Evolutionary conservation across 2,329 filamentous ascomycete species (phyloP), one percentile per base, ranked within the genome.

Genomic region (Alternaria novae-zelandiae): DNA sequence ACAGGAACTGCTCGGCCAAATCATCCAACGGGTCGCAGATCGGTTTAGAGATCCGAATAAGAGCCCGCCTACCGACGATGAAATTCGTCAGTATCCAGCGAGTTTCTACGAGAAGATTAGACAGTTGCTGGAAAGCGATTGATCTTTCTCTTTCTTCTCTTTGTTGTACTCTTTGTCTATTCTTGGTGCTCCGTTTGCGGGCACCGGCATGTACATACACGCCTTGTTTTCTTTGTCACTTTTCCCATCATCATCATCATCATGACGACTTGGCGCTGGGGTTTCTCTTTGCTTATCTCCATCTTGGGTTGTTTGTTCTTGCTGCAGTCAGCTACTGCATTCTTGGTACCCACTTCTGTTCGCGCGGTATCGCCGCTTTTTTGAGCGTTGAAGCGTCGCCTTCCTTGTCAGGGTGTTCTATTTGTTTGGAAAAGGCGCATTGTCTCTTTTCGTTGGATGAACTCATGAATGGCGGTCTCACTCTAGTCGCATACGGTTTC

Each of bases 21-120:
- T 90, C 30, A 83, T 90, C 66, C 82, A 83, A 55, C 86, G 86
- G 51, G 87, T 90, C 15, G 84, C 88, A 5, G 85, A 88, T 63
- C 84, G 89, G 66, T 89, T 88, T 72, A 80, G 84, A 28, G 85
- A 86, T 69, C 73, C 77, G 9, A 79, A 78, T 23, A 85, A 84
- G 63, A 83, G 85, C 5, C 74, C 86, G 6, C 88, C 88, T 3
- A 85, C 80, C 15, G 85, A 88, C 36, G 86, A 87, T 61, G 88
- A 90, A 72, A 81, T 84, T 45, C 64, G 75, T 17, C 69, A 75
- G 61, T 85, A 85, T 74, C 81, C 83, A 1, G 77, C 73, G 28
- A 83, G 79, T 59, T 85, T 85, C 58, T 83, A 85, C 67, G 78
- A 73, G 4, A 84, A 83, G 76, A 84, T 85, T 49, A 68, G 81